phyloP scores from a whole-genome alignment of 495 filamentous ascomycete genomes.

The Cercophora newfieldiana region DNA sequence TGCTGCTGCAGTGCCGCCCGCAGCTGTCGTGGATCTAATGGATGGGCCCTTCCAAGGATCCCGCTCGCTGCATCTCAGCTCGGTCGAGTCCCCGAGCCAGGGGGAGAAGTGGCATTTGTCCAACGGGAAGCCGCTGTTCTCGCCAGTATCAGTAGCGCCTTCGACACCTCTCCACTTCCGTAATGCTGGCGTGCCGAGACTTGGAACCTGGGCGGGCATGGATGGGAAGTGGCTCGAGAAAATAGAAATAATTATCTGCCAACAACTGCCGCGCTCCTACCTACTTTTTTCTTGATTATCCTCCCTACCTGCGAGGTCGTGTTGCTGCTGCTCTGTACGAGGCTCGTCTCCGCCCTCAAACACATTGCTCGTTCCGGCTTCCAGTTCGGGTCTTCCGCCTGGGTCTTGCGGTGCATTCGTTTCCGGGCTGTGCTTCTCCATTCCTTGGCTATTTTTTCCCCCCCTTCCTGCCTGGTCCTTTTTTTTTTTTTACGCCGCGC shows the following conservation, averaged over 20 bases:
- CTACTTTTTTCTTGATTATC: slow-evolving; percentile 12
- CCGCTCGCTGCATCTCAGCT: neutral
- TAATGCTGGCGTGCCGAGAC: slow-evolving; percentile 19
- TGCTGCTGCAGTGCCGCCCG: neutral
- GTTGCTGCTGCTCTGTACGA: slow-evolving; percentile 1
- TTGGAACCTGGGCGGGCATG: neutral
- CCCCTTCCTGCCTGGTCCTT: neutral
- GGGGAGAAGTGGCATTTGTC: slow-evolving; percentile 11
- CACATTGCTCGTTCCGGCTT: neutral
- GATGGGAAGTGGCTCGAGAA: no score
- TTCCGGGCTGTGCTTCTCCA: slow-evolving; percentile 4
- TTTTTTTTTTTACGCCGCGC: neutral
- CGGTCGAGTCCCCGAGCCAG: slow-evolving; percentile 12
- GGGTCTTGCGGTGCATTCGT: neutral
- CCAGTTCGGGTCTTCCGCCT: neutral
- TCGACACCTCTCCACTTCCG: slow-evolving; percentile 26
- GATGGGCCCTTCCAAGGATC: neutral
- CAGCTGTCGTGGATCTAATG: neutral
- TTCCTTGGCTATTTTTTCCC: neutral
- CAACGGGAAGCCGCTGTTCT: slow-evolving; percentile 27
- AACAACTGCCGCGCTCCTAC: slow-evolving; percentile 23
- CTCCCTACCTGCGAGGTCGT: slow-evolving; percentile 8
- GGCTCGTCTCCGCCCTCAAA: slow-evolving; percentile 7
- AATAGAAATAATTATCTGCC: slow-evolving; percentile 39
- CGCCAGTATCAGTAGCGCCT: slow-evolving; percentile 28